A percentile compares a stretch with the other conserved stretches of the same genome.
phyloP scores from a whole-genome alignment of 495 filamentous ascomycete species.

The Annulohypoxylon nitens region DNA sequence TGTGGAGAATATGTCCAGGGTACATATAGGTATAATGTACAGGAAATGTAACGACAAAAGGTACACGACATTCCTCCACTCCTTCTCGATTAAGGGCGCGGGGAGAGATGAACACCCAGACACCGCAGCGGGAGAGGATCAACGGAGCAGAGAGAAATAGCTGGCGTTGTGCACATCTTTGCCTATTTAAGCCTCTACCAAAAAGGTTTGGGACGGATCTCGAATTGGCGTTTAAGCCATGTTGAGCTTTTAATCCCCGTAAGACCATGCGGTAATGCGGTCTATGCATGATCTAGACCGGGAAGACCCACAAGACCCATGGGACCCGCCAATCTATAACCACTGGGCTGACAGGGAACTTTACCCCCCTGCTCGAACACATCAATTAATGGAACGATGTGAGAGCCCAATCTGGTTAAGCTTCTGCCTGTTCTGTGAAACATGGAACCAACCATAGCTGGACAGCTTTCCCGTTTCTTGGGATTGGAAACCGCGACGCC shows the following conservation, averaged over 20 bases:
- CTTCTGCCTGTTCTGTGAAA: conserved; percentile 15
- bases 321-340: conserved; percentile 30
- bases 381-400: conserved; percentile 2
- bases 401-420: conserved; percentile 15
- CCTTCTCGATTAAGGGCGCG: conserved; percentile 24
- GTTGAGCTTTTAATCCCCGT: conserved; percentile 43
- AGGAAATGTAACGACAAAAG: conserved; percentile 23
- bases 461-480: conserved; percentile 2
- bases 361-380: conserved; percentile 21
- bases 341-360: conserved; percentile 9
- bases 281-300: conserved; percentile 45
- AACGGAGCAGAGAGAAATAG: background rate
- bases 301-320: conserved; percentile 32
- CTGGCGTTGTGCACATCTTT: conserved; percentile 19
- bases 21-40: conserved; percentile 1
- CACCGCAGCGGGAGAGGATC: conserved; percentile 28
- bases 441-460: conserved; percentile 3
- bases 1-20: background rate
- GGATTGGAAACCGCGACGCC: conserved; percentile 3
- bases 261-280: conserved; percentile 30
- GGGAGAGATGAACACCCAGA: conserved; percentile 3
- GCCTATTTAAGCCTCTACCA: conserved; percentile 1
- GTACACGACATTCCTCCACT: conserved; percentile 15
- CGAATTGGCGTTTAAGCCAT: conserved; percentile 43
- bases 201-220: conserved; percentile 36